phyloP scores from a whole-genome alignment of 768 basidiomycete species.

The Kwoniella shandongensis region DNA sequence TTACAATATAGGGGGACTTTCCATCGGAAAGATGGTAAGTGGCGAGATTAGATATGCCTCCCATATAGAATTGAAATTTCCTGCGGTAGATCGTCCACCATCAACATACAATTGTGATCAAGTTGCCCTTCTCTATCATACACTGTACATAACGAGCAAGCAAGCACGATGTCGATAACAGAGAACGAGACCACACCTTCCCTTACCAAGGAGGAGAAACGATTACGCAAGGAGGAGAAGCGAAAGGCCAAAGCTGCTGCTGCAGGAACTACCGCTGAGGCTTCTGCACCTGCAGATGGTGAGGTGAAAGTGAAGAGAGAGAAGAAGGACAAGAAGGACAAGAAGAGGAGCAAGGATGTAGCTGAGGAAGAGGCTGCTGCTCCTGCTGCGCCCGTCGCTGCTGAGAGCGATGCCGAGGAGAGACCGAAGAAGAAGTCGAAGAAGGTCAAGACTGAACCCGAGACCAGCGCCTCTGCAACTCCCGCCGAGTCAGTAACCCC shows the following conservation, averaged over 20 bases:
- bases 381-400: background rate
- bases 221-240: constrained; percentile 20
- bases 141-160: too few relatives aligned
- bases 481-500: constrained; percentile 15
- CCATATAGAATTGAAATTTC: constrained; percentile 18
- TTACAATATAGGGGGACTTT: background rate
- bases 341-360: constrained; percentile 17
- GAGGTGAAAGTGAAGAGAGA: constrained; percentile 54
- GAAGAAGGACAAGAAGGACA: constrained; percentile 47
- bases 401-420: constrained; percentile 9
- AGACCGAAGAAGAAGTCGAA: constrained; percentile 33
- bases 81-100: too few relatives aligned
- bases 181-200: background rate
- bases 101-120: too few relatives aligned
- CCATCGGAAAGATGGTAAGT: constrained; percentile 2
- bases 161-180: constrained; percentile 17
- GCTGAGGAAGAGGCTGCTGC: constrained; percentile 8
- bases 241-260: constrained; percentile 22
- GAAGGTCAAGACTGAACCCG: constrained; percentile 5
- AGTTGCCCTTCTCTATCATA: too few relatives aligned
- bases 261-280: constrained; percentile 1
- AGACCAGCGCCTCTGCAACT: constrained; percentile 6
- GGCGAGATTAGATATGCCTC: background rate
- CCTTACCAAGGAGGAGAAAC: constrained; percentile 29
- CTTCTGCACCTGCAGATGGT: constrained; percentile 23